These are phyloP conservation scores for Byssothecium circinans DNA, from an alignment of 2,329 filamentous ascomycete species.

Conservation along the genomic window DNA sequence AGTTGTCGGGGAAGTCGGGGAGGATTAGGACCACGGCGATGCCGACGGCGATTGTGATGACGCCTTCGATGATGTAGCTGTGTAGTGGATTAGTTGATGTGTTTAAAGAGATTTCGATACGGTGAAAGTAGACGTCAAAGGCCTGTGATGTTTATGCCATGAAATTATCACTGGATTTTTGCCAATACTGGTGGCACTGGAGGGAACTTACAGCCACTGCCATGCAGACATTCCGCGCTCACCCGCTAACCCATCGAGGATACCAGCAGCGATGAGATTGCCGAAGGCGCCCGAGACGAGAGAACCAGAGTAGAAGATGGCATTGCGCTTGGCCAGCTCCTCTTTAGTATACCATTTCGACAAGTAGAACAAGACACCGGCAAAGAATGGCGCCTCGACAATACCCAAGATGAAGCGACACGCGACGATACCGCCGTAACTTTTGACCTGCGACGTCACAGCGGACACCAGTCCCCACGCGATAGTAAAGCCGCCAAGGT, in stretches of 20 bases:
- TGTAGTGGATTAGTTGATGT: background rate
- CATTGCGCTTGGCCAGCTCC: conserved; percentile 54
- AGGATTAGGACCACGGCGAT: conserved; percentile 38
- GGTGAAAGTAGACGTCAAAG: no score
- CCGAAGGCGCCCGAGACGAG: conserved; percentile 55
- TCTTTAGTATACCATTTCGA: conserved; percentile 55
- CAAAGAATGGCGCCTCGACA: conserved; percentile 19
- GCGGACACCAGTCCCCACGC: conserved; percentile 44
- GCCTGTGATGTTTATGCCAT: no score
- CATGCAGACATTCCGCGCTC: conserved; percentile 36
- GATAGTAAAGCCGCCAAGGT: conserved; percentile 53
- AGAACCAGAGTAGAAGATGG: conserved; percentile 56
- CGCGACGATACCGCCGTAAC: conserved; percentile 18
- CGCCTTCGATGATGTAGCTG: conserved; percentile 42
- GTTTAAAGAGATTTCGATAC: background rate
- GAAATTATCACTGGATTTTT: no score
- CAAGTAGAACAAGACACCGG: conserved; percentile 27
- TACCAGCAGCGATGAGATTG: conserved; percentile 57
- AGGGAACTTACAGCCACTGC: conserved; percentile 27
- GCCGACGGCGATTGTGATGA: conserved; percentile 40
- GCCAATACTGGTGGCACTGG: background rate
- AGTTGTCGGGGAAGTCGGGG: conserved; percentile 47
- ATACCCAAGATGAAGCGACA: conserved; percentile 15
- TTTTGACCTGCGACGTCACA: conserved; percentile 47
- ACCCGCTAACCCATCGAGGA: conserved; percentile 44